A percentile compares a stretch with the other conserved stretches of the same genome.
Evolutionary conservation across 2,329 filamentous ascomycete genomes (phyloP).

Genomic region (Penicillium sp.): DNA sequence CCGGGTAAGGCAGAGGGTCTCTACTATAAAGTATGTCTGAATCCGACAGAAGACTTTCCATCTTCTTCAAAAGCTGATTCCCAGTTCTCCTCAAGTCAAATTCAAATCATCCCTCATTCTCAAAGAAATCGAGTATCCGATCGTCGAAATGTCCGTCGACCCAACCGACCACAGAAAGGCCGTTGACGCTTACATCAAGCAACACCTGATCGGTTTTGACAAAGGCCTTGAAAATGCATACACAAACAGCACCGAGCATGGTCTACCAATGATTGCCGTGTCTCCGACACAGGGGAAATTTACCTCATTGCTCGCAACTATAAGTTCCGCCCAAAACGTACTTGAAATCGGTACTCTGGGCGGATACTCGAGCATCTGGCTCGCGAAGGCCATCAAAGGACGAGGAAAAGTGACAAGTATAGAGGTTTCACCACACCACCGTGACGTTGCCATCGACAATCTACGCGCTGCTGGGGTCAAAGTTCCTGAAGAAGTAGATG

Average conservation of each 20-base stretch:
- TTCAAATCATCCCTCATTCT: too few species aligned
- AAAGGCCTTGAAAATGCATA: slow-evolving; percentile 5
- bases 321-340: slow-evolving; percentile 25
- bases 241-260: slow-evolving; percentile 6
- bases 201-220: slow-evolving; percentile 2
- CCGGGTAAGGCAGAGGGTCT: too few species aligned
- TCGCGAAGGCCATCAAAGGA: slow-evolving; percentile 40
- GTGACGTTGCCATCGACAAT: slow-evolving; percentile 54
- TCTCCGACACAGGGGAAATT: slow-evolving; percentile 10
- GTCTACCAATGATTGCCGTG: slow-evolving; percentile 8
- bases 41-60: too few species aligned
- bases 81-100: too few species aligned
- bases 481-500: slow-evolving; percentile 45
- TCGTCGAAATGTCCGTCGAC: slow-evolving; percentile 7
- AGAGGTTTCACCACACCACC: slow-evolving; percentile 54
- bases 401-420: slow-evolving; percentile 53
- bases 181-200: slow-evolving; percentile 5
- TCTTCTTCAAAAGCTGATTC: too few species aligned
- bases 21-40: too few species aligned
- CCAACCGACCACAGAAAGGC: not conserved
- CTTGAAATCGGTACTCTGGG: slow-evolving; percentile 63
- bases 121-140: too few species aligned
- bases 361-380: slow-evolving; percentile 59
- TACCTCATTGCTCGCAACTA: slow-evolving; percentile 1
- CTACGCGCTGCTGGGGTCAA: slow-evolving; percentile 43